These are phyloP conservation scores for Colletotrichum sublineola DNA, from an alignment of 2,329 filamentous ascomycete genomes.

Conservation along the genomic window DNA sequence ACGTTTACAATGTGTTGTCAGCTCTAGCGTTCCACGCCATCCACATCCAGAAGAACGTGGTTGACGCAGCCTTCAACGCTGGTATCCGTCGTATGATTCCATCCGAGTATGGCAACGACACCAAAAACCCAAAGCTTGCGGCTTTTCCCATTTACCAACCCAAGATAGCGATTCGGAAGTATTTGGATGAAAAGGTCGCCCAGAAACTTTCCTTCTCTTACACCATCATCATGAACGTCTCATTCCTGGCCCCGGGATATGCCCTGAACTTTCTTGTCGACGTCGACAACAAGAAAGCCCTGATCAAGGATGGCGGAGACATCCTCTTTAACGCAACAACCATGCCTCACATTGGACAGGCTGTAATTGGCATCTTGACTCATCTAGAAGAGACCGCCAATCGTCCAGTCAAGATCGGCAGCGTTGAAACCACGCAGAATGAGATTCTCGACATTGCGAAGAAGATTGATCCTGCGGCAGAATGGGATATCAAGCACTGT, in stretches of 20 bases:
- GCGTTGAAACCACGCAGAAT: constrained; percentile 63
- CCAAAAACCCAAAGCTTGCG: constrained; percentile 43
- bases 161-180: constrained; percentile 44
- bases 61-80: constrained; percentile 65
- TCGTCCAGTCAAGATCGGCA: constrained; percentile 65
- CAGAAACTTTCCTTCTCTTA: constrained; percentile 45
- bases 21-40: constrained; percentile 54
- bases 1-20: constrained; percentile 44
- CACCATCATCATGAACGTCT: constrained; percentile 58
- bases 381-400: constrained; percentile 64
- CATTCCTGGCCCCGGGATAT: constrained; percentile 53
- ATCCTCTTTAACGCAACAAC: constrained; percentile 62
- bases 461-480: constrained; percentile 29
- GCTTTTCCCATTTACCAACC: constrained; percentile 43
- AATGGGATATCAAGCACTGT: constrained; percentile 28
- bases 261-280: constrained; percentile 30
- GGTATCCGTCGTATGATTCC: constrained; percentile 69
- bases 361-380: constrained; percentile 62
- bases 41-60: constrained; percentile 62
- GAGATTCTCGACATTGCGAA: constrained; percentile 57
- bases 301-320: constrained; percentile 64
- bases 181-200: constrained; percentile 36
- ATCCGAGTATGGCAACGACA: constrained; percentile 60
- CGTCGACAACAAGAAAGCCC: constrained; percentile 47
- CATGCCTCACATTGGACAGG: constrained; percentile 59